Evolutionary conservation across 371 early-diverging fungal genomes (phyloP), one percentile per base, ranked within the genome.

Genomic region (Choanephora cucurbitarum): DNA sequence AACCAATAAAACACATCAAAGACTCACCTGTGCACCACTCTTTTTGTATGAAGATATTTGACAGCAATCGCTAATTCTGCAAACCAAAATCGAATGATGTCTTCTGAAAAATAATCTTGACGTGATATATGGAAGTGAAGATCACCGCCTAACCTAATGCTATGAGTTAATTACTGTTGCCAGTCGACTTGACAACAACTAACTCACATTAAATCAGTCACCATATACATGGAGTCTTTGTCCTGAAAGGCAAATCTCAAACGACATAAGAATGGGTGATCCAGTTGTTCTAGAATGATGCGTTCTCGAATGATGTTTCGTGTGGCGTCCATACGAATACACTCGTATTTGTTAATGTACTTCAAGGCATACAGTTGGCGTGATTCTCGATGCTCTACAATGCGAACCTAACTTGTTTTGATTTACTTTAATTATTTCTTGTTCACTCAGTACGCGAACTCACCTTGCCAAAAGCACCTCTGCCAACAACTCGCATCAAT

Each of bases 181-280:
- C 21, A 11, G 10, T 43, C 10, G 11, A 22, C n/a, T 17, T 13
- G 2, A 8, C 40, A 23, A 17, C 23, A 51, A 6, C 1, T 24
- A n/a, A 21, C 64, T 59, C 69, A 83, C 91, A 92, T 91, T 46
- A 92, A 76, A 64, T 93, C 93, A 57, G 93, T 76, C 28, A 91
- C 89, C 95, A 94, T 92, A 62, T 88, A 93, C 83, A 92, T 81
- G 58, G 87, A 82, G 22, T 90, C 87, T 32, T 82, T 81, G 60
- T 94, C 94, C 66, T 92, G 92, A 59, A 91, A 94, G 2, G 91
- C 89, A 72, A 88, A 94, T 32, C 91, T 82, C 48, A 94, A 61
- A 62, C 90, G 87, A 59, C 84, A 85, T 19, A 94, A 75, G 55
- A 91, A 90, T 0, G 92, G 87, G 68, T 91, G 89, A 56, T 87